Conservation (phyloP, 2,329 filamentous ascomycete genomes). For the Nigrograna mackinnonii region DNA sequence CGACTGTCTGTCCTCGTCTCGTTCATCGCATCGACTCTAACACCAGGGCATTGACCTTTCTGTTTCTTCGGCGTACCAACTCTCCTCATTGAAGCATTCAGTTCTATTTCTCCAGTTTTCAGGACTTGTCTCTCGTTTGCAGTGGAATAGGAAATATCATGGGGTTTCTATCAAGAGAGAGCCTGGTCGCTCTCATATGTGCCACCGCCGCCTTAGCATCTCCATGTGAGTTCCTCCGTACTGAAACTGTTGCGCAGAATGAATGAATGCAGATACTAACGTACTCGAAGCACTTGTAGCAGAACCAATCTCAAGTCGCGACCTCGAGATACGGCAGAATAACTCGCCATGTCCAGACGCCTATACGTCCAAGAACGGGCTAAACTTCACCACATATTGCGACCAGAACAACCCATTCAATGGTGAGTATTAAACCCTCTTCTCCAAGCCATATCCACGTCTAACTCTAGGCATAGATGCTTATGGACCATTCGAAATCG, state of each 20-base stretch:
- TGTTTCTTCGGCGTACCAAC: too few relatives aligned
- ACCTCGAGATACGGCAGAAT: slow-evolving; percentile 13
- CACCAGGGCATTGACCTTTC: too few relatives aligned
- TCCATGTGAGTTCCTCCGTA: slow-evolving; percentile 19
- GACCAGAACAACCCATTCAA: slow-evolving; percentile 29
- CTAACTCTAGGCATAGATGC: slow-evolving; percentile 18
- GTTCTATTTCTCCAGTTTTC: too few relatives aligned
- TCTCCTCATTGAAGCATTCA: too few relatives aligned
- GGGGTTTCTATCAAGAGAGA: slow-evolving; percentile 8
- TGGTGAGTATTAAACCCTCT: slow-evolving; percentile 14
- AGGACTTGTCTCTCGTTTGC: too few relatives aligned
- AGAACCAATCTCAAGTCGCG: slow-evolving; percentile 13
- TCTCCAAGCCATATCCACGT: background rate
- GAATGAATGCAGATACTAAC: too few relatives aligned
- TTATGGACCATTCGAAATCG: slow-evolving; percentile 13
- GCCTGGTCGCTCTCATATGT: slow-evolving; percentile 20
- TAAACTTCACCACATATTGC: slow-evolving; percentile 35
- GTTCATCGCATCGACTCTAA: too few relatives aligned
- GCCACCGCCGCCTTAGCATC: slow-evolving; percentile 25
- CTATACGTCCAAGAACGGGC: slow-evolving; percentile 31
- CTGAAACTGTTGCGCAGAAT: too few relatives aligned
- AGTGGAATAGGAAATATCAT: too few relatives aligned
- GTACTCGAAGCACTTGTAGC: slow-evolving; percentile 21
- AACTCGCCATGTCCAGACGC: slow-evolving; percentile 17
- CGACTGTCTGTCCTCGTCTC: too few relatives aligned